These are phyloP conservation scores for Saturnispora kantuleensis DNA, from an alignment of 805 yeast species.

Conservation along the genomic window DNA sequence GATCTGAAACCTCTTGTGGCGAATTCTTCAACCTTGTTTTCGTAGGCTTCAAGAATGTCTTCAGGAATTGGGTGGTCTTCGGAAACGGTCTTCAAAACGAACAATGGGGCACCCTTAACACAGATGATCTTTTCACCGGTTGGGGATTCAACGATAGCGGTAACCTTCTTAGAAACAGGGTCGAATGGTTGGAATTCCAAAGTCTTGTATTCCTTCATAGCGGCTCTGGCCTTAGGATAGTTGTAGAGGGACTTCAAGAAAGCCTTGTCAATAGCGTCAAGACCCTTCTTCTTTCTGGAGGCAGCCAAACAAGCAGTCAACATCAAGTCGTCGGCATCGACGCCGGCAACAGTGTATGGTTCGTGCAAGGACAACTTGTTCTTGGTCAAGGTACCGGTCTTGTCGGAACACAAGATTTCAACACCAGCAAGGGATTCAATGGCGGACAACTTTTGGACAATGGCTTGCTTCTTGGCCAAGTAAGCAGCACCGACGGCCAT, in stretches of 20 bases:
- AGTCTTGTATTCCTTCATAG: constrained; percentile 89
- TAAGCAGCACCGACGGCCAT: constrained; percentile 99
- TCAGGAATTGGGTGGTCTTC: constrained; percentile 96
- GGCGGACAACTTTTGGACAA: constrained; percentile 93
- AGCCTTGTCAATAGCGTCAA: constrained; percentile 95
- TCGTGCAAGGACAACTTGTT: constrained; percentile 92
- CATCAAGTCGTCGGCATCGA: constrained; percentile 91
- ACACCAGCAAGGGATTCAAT: constrained; percentile 97
- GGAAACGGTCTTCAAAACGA: constrained; percentile 92
- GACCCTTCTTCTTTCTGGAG: constrained; percentile 95
- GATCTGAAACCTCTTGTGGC: constrained; percentile 98
- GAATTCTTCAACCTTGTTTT: constrained; percentile 94
- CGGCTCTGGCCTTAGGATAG: constrained; percentile 89
- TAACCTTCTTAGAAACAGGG: constrained; percentile 95
- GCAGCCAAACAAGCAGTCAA: constrained; percentile 97
- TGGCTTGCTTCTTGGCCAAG: constrained; percentile 94
- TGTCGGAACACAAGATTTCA: constrained; percentile 94
- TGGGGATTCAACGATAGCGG: constrained; percentile 91
- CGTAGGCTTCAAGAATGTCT: constrained; percentile 87
- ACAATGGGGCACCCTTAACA: constrained; percentile 97
- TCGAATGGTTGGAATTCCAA: constrained; percentile 95
- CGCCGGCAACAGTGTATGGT: constrained; percentile 97
- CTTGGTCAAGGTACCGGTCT: constrained; percentile 97
- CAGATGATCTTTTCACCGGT: constrained; percentile 90
- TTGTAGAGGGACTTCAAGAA: constrained; percentile 80